Conservation (phyloP, 108 stramenopile genomes). For the Fistulifera pelliculosa region DNA sequence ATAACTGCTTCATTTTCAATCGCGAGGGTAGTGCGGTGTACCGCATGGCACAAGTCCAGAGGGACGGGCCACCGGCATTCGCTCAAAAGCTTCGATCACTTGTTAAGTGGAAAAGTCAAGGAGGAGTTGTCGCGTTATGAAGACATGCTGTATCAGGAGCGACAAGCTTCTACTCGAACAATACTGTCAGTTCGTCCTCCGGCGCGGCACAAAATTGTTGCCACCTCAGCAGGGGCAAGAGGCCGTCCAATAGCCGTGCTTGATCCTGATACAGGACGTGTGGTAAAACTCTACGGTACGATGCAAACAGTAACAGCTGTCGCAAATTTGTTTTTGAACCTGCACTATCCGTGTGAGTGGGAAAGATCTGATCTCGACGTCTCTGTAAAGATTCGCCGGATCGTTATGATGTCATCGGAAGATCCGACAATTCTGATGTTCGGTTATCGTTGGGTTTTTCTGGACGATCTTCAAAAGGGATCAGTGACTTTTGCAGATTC, state of each 20-base stretch:
- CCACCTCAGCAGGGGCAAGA: constrained; percentile 1
- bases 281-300: constrained; percentile 66
- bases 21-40: constrained; percentile 44
- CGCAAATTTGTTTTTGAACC: constrained; percentile 19
- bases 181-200: constrained; percentile 14
- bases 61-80: constrained; percentile 31
- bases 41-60: constrained; percentile 61
- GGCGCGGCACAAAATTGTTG: constrained; percentile 20
- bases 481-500: background rate
- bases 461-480: constrained; percentile 41
- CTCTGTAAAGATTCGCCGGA: constrained; percentile 12
- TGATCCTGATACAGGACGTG: constrained; percentile 51
- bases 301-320: constrained; percentile 35
- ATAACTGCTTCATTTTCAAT: constrained; percentile 73
- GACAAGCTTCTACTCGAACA: background rate
- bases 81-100: constrained; percentile 23
- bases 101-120: constrained; percentile 32
- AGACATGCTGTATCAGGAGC: too few species aligned
- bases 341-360: constrained; percentile 56
- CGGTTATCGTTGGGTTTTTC: constrained; percentile 62
- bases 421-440: constrained; percentile 45
- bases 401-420: constrained; percentile 10
- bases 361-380: constrained; percentile 1
- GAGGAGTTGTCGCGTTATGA: constrained; percentile 9
- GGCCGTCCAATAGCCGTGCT: constrained; percentile 49